Percentiles rank a stretch among this genome's conserved stretches.
Conservation (phyloP, 176 grass and related monocot species). For the Paspalum vaginatum region DNA sequence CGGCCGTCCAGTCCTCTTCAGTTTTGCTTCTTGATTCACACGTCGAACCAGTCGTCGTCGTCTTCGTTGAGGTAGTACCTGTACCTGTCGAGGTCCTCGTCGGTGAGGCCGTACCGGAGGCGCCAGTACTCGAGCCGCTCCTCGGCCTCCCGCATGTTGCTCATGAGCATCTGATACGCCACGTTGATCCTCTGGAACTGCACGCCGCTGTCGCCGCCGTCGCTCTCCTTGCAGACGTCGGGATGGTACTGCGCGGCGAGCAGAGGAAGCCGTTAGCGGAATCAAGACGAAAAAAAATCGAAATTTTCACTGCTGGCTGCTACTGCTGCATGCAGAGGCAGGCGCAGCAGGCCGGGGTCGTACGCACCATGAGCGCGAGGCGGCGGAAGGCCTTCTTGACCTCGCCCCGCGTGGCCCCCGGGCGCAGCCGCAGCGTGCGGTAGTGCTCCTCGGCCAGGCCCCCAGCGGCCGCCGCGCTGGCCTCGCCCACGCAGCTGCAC, state of each 20-base stretch:
- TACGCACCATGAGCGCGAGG: slow-evolving; percentile 56
- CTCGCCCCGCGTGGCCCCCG: slow-evolving; percentile 49
- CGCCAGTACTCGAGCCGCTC: slow-evolving; percentile 57
- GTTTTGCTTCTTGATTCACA: slow-evolving; percentile 10
- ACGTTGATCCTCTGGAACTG: slow-evolving; percentile 52
- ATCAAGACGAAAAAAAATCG: too few relatives aligned
- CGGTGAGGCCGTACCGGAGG: slow-evolving; percentile 40
- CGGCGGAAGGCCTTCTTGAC: slow-evolving; percentile 68
- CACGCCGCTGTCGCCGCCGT: background rate
- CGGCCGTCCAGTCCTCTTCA: background rate
- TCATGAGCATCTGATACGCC: slow-evolving; percentile 54
- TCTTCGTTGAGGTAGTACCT: slow-evolving; percentile 22
- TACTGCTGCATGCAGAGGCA: too few relatives aligned
- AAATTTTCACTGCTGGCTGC: too few relatives aligned
- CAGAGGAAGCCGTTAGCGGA: background rate
- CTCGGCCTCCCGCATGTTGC: slow-evolving; percentile 45
- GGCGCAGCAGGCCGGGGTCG: background rate
- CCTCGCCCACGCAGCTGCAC: slow-evolving; percentile 22
- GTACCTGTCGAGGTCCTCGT: slow-evolving; percentile 49
- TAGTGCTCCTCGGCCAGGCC: slow-evolving; percentile 41
- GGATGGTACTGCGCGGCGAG: slow-evolving; percentile 40
- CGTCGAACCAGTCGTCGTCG: slow-evolving; percentile 48
- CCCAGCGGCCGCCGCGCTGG: background rate
- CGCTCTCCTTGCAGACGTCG: slow-evolving; percentile 29
- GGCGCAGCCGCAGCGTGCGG: slow-evolving; percentile 48